Conservation (phyloP, 2,329 filamentous ascomycete species). For the Geoglossum cookeanum region DNA sequence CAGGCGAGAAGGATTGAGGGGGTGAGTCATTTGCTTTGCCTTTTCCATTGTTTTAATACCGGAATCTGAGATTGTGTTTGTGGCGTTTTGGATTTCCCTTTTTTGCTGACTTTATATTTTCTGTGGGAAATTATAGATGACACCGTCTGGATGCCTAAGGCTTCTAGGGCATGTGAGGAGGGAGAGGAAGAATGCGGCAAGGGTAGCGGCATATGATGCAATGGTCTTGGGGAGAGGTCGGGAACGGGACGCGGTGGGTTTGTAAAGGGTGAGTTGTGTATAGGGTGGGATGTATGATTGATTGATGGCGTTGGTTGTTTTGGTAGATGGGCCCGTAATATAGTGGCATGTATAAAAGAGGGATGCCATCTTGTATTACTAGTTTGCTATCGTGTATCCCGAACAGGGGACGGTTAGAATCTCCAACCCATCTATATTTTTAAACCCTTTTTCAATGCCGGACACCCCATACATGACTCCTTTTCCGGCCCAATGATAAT, state of each 20-base stretch:
- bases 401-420: no score
- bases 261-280: neutral
- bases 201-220: neutral
- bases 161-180: conserved; percentile 44
- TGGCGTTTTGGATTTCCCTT: no score
- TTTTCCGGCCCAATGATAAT: no score
- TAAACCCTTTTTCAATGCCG: no score
- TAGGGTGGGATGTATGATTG: neutral
- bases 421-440: no score
- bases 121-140: conserved; percentile 15
- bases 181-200: conserved; percentile 8
- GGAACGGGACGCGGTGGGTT: neutral
- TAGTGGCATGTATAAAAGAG: no score
- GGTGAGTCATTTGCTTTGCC: conserved; percentile 15
- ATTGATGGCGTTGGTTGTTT: neutral
- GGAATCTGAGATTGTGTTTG: neutral
- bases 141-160: conserved; percentile 29
- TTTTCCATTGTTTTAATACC: neutral
- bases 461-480: no score
- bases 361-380: no score
- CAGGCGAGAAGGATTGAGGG: conserved; percentile 82
- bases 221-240: neutral
- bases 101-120: neutral
- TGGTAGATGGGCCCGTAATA: no score
- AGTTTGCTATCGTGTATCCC: no score